phyloP scores from a whole-genome alignment of 2,329 filamentous ascomycete genomes.

The Aureobasidium leucospermi region DNA sequence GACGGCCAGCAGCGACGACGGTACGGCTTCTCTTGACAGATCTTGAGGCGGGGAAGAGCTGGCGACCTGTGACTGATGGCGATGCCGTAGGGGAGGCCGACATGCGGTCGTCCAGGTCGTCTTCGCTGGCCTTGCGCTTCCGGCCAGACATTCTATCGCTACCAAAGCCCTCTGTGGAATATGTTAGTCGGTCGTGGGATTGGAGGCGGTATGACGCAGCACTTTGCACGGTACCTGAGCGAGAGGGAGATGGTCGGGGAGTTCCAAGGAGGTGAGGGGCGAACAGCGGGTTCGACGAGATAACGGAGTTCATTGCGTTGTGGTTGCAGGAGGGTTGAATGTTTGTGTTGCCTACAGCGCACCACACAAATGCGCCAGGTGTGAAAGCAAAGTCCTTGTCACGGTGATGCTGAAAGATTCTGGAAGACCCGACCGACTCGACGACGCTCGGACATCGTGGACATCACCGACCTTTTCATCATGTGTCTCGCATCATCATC shows the following conservation, averaged over 20 bases:
- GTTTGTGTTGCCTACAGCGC: background rate
- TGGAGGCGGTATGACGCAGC: constrained; percentile 13
- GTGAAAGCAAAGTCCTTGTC: background rate
- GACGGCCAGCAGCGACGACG: constrained; percentile 58
- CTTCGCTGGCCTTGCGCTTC: constrained; percentile 73
- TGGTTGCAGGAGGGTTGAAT: background rate
- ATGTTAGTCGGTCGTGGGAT: constrained; percentile 17
- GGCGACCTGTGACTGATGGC: constrained; percentile 62
- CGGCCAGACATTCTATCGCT: constrained; percentile 42
- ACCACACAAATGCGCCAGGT: constrained; percentile 12
- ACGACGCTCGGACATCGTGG: background rate
- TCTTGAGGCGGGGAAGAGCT: constrained; percentile 43
- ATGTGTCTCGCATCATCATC: background rate
- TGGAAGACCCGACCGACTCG: background rate
- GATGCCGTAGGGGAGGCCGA: constrained; percentile 79
- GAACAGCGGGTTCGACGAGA: constrained; percentile 49
- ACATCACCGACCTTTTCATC: background rate
- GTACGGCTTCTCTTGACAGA: constrained; percentile 62
- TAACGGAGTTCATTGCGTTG: constrained; percentile 52
- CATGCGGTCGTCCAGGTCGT: constrained; percentile 71
- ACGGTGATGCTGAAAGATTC: background rate
- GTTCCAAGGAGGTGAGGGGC: constrained; percentile 57
- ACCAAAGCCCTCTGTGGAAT: constrained; percentile 28
- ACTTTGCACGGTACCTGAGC: constrained; percentile 44
- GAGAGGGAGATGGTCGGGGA: constrained; percentile 52